These are phyloP conservation scores for Microbotryum silenes-acaulis DNA, from an alignment of 1,284 basidiomycete species.

Conservation along the genomic window DNA sequence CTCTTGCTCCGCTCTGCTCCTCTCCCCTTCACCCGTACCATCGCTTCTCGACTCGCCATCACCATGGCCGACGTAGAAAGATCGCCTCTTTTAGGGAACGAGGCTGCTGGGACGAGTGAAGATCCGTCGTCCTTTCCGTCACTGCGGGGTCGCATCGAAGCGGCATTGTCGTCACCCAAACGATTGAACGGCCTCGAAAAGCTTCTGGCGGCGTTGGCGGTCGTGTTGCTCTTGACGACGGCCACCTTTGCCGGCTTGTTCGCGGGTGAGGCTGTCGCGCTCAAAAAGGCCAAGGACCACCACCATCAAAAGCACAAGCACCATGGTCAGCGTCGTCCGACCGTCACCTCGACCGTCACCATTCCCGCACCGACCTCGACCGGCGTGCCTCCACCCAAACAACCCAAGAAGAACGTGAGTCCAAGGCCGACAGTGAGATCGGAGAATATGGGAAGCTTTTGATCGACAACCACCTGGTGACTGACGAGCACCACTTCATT, in stretches of 20 bases:
- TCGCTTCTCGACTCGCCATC: no score
- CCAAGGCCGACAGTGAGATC: no score
- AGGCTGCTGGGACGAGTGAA: not conserved
- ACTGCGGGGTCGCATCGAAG: slow-evolving; percentile 6
- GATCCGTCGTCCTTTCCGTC: not conserved
- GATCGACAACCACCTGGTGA: no score
- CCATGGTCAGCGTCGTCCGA: slow-evolving; percentile 37
- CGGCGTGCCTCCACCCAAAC: slow-evolving; percentile 40
- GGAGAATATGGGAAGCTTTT: no score
- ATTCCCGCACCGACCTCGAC: slow-evolving; percentile 30
- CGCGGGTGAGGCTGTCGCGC: slow-evolving; percentile 70
- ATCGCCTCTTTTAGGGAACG: slow-evolving; percentile 2
- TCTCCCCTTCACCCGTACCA: no score
- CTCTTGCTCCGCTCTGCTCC: no score
- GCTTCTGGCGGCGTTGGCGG: slow-evolving; percentile 63
- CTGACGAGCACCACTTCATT: no score
- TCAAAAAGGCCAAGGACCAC: slow-evolving; percentile 45
- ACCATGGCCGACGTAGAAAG: slow-evolving; percentile 8
- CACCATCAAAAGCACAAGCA: slow-evolving; percentile 41
- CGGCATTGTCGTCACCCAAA: slow-evolving; percentile 46
- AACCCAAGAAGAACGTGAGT: slow-evolving; percentile 14
- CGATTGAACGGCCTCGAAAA: slow-evolving; percentile 78
- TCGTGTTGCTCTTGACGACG: slow-evolving; percentile 70
- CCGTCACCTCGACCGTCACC: slow-evolving; percentile 36
- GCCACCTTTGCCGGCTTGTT: slow-evolving; percentile 88